Evolutionary conservation across 352 stramenopile genomes (phyloP).

Genomic region (Globisporangium polare): DNA sequence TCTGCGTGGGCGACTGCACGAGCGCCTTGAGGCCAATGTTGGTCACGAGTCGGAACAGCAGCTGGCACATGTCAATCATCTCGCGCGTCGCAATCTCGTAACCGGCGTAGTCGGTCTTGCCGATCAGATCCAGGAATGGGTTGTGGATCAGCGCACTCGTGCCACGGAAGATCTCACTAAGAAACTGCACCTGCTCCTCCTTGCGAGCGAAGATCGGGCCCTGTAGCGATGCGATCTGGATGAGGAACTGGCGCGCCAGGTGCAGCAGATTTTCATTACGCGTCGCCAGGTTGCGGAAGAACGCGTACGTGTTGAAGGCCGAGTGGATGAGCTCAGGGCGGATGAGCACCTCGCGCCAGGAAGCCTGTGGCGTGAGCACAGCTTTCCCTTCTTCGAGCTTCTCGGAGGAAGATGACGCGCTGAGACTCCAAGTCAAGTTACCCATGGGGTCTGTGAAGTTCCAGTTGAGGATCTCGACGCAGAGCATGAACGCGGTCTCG

Average conservation of each 20-base stretch:
- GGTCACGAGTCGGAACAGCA: constrained; percentile 72
- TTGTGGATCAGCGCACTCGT: constrained; percentile 60
- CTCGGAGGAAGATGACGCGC: constrained; percentile 17
- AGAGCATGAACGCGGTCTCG: constrained; percentile 69
- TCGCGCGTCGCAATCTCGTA: constrained; percentile 75
- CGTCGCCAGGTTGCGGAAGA: constrained; percentile 62
- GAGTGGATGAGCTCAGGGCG: constrained; percentile 75
- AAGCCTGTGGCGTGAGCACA: constrained; percentile 53
- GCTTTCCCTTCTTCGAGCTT: constrained; percentile 31
- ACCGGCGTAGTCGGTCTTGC: constrained; percentile 49
- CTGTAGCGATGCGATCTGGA: constrained; percentile 74
- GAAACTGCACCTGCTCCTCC: constrained; percentile 58
- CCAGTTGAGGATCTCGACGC: constrained; percentile 81
- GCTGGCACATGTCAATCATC: constrained; percentile 81
- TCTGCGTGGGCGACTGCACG: constrained; percentile 29
- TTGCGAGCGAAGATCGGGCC: constrained; percentile 67
- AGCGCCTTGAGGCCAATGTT: constrained; percentile 66
- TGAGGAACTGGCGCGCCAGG: constrained; percentile 71
- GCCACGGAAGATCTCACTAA: constrained; percentile 65
- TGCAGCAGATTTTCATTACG: constrained; percentile 75
- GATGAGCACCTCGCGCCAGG: constrained; percentile 66
- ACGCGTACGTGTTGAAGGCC: constrained; percentile 84
- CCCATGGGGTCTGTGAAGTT: constrained; percentile 54
- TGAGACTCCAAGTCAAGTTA: constrained; percentile 72
- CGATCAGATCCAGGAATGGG: constrained; percentile 71